phyloP scores from a whole-genome alignment of 2,329 filamentous ascomycete species.

The Colletotrichum sp. region DNA sequence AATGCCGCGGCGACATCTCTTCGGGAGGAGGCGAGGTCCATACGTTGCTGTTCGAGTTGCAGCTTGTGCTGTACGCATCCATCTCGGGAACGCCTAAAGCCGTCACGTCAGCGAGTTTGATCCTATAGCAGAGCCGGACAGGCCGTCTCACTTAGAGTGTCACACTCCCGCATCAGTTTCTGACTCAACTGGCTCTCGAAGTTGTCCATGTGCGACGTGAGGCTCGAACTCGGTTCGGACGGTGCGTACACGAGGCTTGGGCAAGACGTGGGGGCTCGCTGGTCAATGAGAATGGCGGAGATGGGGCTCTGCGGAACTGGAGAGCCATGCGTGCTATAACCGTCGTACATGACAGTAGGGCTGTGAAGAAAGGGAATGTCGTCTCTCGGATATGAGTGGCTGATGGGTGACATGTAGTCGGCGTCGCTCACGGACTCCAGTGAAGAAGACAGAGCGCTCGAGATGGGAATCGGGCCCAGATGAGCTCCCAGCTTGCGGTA shows the following conservation, averaged over 20 bases:
- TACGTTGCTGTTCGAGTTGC: slow-evolving; percentile 50
- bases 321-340: slow-evolving; percentile 57
- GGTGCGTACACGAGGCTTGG: slow-evolving; percentile 66
- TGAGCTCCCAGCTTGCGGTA: slow-evolving; percentile 48
- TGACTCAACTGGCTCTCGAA: slow-evolving; percentile 61
- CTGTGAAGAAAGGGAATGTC: slow-evolving; percentile 57
- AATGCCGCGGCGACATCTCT: slow-evolving; percentile 47
- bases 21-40: slow-evolving; percentile 54
- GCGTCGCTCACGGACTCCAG: slow-evolving; percentile 67
- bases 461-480: slow-evolving; percentile 46
- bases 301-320: slow-evolving; percentile 62
- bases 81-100: slow-evolving; percentile 56
- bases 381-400: slow-evolving; percentile 60
- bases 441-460: slow-evolving; percentile 57
- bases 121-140: slow-evolving; percentile 19
- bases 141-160: slow-evolving; percentile 56
- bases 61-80: slow-evolving; percentile 57
- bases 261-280: slow-evolving; percentile 62
- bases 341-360: slow-evolving; percentile 61
- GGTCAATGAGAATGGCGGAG: slow-evolving; percentile 60
- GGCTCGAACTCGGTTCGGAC: slow-evolving; percentile 65
- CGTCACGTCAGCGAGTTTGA: slow-evolving; percentile 26
- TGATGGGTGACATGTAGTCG: slow-evolving; percentile 67
- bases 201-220: slow-evolving; percentile 63
- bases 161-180: slow-evolving; percentile 60